Conservation (phyloP, 2,329 filamentous ascomycete genomes). For the Sordariomycetes sp. region DNA sequence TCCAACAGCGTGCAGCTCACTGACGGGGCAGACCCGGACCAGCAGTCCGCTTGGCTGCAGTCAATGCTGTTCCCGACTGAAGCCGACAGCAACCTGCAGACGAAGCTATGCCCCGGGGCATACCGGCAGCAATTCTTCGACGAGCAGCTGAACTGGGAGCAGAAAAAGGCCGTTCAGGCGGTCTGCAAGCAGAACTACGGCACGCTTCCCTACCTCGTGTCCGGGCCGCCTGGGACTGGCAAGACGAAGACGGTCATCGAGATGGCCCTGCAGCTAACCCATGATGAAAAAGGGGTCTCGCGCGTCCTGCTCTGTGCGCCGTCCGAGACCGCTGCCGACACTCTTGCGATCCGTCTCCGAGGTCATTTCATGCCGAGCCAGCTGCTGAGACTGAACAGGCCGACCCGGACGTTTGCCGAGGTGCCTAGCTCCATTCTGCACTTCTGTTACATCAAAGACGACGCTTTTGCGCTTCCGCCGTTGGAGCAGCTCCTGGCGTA, state of each 20-base stretch:
- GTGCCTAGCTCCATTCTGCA: constrained; percentile 1
- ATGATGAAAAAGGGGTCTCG: not conserved
- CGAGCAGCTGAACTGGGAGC: constrained; percentile 3
- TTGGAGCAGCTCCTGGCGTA: not conserved
- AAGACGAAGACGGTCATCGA: constrained; percentile 4
- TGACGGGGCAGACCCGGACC: not conserved
- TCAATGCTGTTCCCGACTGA: constrained; percentile 1
- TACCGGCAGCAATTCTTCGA: constrained; percentile 1
- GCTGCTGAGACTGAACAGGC: constrained; percentile 1
- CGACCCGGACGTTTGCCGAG: constrained; percentile 2
- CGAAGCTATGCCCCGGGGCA: not conserved
- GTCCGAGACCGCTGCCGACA: constrained; percentile 2
- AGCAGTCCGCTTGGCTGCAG: not conserved
- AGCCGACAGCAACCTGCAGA: not conserved
- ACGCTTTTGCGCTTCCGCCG: not conserved
- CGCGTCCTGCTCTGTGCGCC: constrained; percentile 2
- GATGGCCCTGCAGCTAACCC: constrained; percentile 1
- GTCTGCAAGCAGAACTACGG: constrained; percentile 2
- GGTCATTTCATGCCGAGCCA: not conserved
- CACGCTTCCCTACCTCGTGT: constrained; percentile 3
- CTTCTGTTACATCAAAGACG: not conserved
- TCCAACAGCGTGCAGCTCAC: too few relatives aligned
- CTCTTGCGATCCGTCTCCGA: not conserved
- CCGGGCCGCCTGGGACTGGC: constrained; percentile 1
- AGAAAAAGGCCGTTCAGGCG: constrained; percentile 1